Conservation (phyloP, 2,329 filamentous ascomycete genomes). For the Hypoxylon sp. region DNA sequence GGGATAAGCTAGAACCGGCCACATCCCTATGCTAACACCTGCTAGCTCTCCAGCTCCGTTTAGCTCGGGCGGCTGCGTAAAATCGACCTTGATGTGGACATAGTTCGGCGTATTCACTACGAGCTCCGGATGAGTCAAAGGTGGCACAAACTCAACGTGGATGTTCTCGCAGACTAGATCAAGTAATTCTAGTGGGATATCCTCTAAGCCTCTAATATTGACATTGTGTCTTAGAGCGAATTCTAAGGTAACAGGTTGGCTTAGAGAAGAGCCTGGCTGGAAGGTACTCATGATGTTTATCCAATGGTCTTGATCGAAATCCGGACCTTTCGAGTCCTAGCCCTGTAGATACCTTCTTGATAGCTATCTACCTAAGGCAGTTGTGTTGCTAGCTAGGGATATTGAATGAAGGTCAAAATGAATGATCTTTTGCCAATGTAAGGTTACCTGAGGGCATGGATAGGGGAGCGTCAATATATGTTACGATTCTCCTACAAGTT, state of each 20-base stretch:
- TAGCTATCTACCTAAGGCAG: too few species aligned
- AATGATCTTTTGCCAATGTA: background rate
- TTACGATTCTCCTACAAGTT: background rate
- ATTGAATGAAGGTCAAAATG: background rate
- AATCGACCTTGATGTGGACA: conserved; percentile 10
- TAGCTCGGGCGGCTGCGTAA: background rate
- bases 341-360: background rate
- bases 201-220: background rate
- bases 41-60: background rate
- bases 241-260: background rate
- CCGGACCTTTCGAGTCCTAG: background rate
- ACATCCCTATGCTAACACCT: background rate
- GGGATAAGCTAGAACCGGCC: background rate
- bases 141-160: background rate
- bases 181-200: background rate
- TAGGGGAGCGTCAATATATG: background rate
- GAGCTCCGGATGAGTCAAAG: too few species aligned
- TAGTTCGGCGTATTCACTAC: background rate
- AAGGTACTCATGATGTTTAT: background rate
- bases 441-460: background rate
- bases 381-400: too few species aligned
- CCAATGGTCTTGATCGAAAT: background rate
- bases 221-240: background rate
- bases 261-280: background rate
- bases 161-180: background rate